phyloP scores from a whole-genome alignment of 2,329 filamentous ascomycete species.

The Albifimbria verrucaria region DNA sequence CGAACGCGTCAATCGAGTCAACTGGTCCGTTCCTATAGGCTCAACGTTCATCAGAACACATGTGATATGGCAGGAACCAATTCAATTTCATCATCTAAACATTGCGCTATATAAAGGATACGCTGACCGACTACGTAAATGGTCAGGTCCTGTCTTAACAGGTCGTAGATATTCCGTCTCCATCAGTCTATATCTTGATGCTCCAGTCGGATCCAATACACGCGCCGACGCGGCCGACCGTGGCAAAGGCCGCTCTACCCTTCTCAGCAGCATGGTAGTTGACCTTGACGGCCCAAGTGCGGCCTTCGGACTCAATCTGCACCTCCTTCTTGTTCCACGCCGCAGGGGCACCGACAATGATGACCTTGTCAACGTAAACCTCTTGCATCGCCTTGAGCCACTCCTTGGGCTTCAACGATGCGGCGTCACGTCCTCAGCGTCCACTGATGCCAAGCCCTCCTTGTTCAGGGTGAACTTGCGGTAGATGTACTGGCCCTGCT shows the following conservation, averaged over 20 bases:
- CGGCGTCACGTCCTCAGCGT: slow-evolving; percentile 56
- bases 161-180: neutral
- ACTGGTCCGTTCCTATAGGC: too few relatives aligned
- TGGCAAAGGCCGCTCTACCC: slow-evolving; percentile 47
- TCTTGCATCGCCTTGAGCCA: slow-evolving; percentile 78
- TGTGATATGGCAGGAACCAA: too few relatives aligned
- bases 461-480: slow-evolving; percentile 68
- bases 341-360: slow-evolving; percentile 75
- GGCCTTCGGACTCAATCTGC: slow-evolving; percentile 50
- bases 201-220: slow-evolving; percentile 54
- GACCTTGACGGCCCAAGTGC: slow-evolving; percentile 55
- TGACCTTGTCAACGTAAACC: slow-evolving; percentile 78
- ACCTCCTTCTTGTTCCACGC: slow-evolving; percentile 66
- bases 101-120: neutral
- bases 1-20: too few relatives aligned
- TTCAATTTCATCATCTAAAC: too few relatives aligned
- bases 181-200: slow-evolving; percentile 27
- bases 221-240: slow-evolving; percentile 48
- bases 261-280: slow-evolving; percentile 52
- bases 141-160: neutral
- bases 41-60: too few relatives aligned
- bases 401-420: slow-evolving; percentile 56
- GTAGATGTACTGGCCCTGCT: slow-evolving; percentile 84
- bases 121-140: neutral
- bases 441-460: slow-evolving; percentile 63